phyloP scores from a whole-genome alignment of 75 land plant species.

The Sequoiadendron giganteum region DNA sequence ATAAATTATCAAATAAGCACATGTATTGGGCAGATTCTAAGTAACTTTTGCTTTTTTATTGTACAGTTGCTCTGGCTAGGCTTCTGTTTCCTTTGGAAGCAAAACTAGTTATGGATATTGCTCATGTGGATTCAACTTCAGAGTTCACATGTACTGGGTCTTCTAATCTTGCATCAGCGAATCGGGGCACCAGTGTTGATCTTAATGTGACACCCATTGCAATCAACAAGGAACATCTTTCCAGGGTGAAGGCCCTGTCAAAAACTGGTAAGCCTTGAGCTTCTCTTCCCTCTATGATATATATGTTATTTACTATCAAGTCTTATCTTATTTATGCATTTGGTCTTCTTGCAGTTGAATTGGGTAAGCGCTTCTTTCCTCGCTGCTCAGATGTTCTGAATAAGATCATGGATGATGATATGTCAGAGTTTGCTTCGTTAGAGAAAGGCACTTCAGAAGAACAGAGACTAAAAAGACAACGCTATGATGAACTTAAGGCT shows the following conservation, averaged over 20 bases:
- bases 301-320: background rate
- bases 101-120: constrained; percentile 68
- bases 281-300: background rate
- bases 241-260: constrained; percentile 59
- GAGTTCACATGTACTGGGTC: constrained; percentile 38
- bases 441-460: constrained; percentile 39
- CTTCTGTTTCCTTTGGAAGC: constrained; percentile 78
- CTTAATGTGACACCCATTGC: constrained; percentile 50
- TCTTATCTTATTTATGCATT: background rate
- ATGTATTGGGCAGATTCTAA: background rate
- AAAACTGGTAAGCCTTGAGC: constrained; percentile 46
- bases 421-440: constrained; percentile 23
- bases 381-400: constrained; percentile 70
- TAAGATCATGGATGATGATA: constrained; percentile 64
- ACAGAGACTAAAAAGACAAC: constrained; percentile 35
- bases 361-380: constrained; percentile 82
- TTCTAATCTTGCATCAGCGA: constrained; percentile 6
- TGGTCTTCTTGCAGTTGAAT: constrained; percentile 9
- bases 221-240: constrained; percentile 50
- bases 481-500: constrained; percentile 56
- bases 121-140: constrained; percentile 71
- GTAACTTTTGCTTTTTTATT: background rate
- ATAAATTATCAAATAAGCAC: background rate
- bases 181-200: constrained; percentile 33
- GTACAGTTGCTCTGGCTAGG: constrained; percentile 78